Evolutionary conservation across 2,329 filamentous ascomycete species (phyloP), one percentile per base, ranked within the genome.

Genomic region (Nigrograna mackinnonii): DNA sequence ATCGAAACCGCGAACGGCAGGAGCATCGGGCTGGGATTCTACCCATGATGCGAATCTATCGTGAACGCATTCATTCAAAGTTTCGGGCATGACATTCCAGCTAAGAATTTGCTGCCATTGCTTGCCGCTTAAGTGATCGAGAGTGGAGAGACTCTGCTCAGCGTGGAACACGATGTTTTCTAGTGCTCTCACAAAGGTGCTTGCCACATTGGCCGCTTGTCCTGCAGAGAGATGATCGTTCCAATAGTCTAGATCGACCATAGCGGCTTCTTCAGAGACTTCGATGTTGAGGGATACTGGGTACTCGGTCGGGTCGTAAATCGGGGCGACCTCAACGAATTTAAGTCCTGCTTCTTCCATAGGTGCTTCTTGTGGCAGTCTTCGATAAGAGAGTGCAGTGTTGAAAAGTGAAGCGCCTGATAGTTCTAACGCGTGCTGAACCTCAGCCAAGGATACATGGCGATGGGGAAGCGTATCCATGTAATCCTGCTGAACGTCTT

Each of bases 211-310:
- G 5, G 46, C 41, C 7, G 62, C 63, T 35, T 66, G 62, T 3
- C 45, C 55, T n/a, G 52, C 47, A 2, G 60, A 63, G n/a, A 66
- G 44, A 36, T 62, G 52, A 31, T 67, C 60, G 1, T 58, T 59
- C 62, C 62, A 67, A 35, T 64, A 64, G 21, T 67, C 63, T 4
- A 67, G 55, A 35, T 66, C 62, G 17, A 64, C 53, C 9, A 59
- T 54, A 6, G 54, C 55, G 18, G 45, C 53, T 13, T 62, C 52
- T 16, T 76, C 72, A 5, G 68, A 65, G 2, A 73, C 68, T 44
- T 77, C 75, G 16, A 77, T 71, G 36, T 77, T 77, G 39, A 78
- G 56, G 13, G 70, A 76, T 0, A 77, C 62, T 2, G 70, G 68
- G 46, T 75, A 74, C 51, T 78, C 75, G 2, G 74, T 75, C 0